phyloP scores from a whole-genome alignment of 1,284 basidiomycete species.

The Moesziomyces antarcticus region DNA sequence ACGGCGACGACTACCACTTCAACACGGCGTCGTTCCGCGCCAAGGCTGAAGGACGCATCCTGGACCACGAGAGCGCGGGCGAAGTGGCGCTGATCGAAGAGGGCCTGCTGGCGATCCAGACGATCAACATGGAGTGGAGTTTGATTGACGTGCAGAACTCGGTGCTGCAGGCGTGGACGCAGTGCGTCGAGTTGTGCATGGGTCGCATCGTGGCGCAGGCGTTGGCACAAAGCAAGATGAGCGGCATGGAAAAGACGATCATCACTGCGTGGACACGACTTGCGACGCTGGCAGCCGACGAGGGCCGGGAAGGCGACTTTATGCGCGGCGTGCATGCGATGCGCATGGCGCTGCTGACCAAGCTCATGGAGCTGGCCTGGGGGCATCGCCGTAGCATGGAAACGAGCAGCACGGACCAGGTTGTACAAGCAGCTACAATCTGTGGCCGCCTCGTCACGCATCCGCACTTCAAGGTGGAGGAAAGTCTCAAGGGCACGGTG shows the following conservation, averaged over 20 bases:
- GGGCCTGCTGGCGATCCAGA: conserved; percentile 69
- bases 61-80: conserved; percentile 23
- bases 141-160: conserved; percentile 81
- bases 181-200: conserved; percentile 73
- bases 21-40: conserved; percentile 61
- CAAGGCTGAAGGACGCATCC: conserved; percentile 62
- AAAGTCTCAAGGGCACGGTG: conserved; percentile 78
- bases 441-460: conserved; percentile 78
- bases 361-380: conserved; percentile 77
- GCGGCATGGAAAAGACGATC: conserved; percentile 27
- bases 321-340: conserved; percentile 84
- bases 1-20: conserved; percentile 83
- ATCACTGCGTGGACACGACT: conserved; percentile 45
- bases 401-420: conserved; percentile 69
- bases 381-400: conserved; percentile 71
- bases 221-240: conserved; percentile 72
- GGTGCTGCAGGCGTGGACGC: conserved; percentile 82
- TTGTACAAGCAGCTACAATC: conserved; percentile 75
- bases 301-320: conserved; percentile 81
- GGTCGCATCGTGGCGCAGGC: conserved; percentile 74
- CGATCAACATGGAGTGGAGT: conserved; percentile 85
- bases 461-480: conserved; percentile 78
- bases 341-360: conserved; percentile 78
- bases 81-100: conserved; percentile 54
- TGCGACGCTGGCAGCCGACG: conserved; percentile 72